Conservation (phyloP, 1,284 basidiomycete genomes). For the Athelia sp. region DNA sequence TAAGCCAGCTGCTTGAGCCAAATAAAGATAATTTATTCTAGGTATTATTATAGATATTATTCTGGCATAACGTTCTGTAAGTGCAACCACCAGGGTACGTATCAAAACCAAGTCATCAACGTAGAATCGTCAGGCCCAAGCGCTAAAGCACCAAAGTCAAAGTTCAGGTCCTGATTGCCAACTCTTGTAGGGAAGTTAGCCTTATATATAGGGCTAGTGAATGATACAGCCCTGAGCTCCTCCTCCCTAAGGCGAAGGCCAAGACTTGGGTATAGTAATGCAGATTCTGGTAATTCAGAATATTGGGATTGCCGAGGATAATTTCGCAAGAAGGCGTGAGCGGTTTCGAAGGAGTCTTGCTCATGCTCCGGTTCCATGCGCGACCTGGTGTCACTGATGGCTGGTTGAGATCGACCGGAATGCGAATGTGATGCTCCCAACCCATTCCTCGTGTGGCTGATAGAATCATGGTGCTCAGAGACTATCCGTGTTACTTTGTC, state of each 20-base stretch:
- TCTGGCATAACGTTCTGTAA: no score
- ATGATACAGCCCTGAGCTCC: conserved; percentile 1
- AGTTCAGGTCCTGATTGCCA: conserved; percentile 28
- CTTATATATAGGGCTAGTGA: not conserved
- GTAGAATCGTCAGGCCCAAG: conserved; percentile 24
- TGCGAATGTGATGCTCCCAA: not conserved
- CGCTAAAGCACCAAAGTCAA: conserved; percentile 25
- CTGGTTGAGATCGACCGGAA: not conserved
- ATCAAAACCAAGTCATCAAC: conserved; percentile 28
- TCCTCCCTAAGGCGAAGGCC: conserved; percentile 9
- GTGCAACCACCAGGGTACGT: no score
- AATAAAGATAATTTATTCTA: not conserved
- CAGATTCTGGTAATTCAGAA: conserved; percentile 1
- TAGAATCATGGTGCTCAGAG: not conserved
- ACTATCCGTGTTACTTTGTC: not conserved
- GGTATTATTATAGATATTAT: no score
- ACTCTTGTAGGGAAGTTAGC: conserved; percentile 22
- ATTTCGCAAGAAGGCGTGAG: conserved; percentile 23
- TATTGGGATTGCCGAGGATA: conserved; percentile 3
- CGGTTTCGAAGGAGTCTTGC: conserved; percentile 25
- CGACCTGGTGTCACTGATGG: not conserved
- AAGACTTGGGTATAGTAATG: not conserved
- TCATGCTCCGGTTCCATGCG: not conserved
- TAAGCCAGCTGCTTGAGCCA: no score
- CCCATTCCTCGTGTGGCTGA: not conserved